These are phyloP conservation scores for Pseudoperonospora humuli DNA, from an alignment of 352 stramenopile species.

Conservation along the genomic window DNA sequence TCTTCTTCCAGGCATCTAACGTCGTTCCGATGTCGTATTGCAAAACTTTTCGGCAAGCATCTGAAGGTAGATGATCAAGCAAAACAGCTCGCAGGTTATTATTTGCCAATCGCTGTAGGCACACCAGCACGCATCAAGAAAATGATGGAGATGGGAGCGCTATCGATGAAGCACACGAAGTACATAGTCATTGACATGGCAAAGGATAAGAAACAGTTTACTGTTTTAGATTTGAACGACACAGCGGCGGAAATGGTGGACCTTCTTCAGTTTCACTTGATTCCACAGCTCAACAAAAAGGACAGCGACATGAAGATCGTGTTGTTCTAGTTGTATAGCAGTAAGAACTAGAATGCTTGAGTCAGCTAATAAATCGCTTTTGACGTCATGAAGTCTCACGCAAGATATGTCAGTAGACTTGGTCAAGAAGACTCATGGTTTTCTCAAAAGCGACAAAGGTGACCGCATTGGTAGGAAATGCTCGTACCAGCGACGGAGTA, in stretches of 20 bases:
- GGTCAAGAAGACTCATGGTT: conserved; percentile 63
- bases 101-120: conserved; percentile 71
- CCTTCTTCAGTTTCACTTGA: conserved; percentile 66
- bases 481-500: conserved; percentile 60
- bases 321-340: conserved; percentile 49
- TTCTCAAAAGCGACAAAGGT: conserved; percentile 83
- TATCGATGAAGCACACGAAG: conserved; percentile 74
- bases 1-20: conserved; percentile 40
- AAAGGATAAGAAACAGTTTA: conserved; percentile 84
- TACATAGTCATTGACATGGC: conserved; percentile 82
- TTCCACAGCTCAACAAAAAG: conserved; percentile 41
- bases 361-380: too few species aligned
- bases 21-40: conserved; percentile 86
- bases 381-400: too few species aligned
- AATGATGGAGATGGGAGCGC: conserved; percentile 61
- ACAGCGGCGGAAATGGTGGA: conserved; percentile 76
- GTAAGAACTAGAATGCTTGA: too few species aligned
- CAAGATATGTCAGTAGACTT: conserved; percentile 63
- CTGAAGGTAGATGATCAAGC: conserved; percentile 87
- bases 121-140: conserved; percentile 74
- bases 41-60: conserved; percentile 95
- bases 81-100: conserved; percentile 63
- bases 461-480: conserved; percentile 78
- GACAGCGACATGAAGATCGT: conserved; percentile 59
- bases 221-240: conserved; percentile 78